These are phyloP conservation scores for Neurospora sp. DNA, from an alignment of 495 filamentous ascomycete genomes.

Conservation along the genomic window DNA sequence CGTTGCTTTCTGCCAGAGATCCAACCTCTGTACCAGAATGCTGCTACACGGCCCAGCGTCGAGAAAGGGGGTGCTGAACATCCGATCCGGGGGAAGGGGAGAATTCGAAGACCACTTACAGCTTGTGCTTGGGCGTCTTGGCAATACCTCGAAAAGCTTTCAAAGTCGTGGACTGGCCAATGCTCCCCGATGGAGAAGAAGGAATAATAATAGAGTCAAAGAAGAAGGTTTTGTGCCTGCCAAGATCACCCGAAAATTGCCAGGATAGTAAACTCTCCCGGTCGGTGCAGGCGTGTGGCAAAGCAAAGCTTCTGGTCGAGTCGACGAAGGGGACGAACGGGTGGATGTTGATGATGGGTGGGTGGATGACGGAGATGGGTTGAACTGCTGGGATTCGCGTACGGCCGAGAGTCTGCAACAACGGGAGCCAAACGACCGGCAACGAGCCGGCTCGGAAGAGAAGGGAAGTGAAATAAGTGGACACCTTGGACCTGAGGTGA, in stretches of 20 bases:
- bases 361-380: not conserved
- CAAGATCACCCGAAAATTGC: not conserved
- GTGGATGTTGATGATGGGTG: not conserved
- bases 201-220: not conserved
- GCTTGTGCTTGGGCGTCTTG: conserved; percentile 29
- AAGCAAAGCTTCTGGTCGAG: not conserved
- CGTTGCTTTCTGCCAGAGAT: conserved; percentile 3
- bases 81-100: conserved; percentile 22
- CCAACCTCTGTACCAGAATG: not conserved
- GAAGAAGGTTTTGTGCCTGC: not conserved
- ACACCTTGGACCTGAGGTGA: conserved; percentile 2
- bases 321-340: not conserved
- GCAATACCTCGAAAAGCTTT: not conserved
- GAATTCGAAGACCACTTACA: conserved; percentile 26
- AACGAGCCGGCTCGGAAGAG: not conserved
- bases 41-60: conserved; percentile 17
- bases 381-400: not conserved
- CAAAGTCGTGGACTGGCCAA: not conserved
- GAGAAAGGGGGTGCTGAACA: conserved; percentile 22
- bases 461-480: conserved; percentile 6
- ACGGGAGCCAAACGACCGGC: not conserved
- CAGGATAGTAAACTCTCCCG: not conserved
- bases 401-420: not conserved
- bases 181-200: not conserved
- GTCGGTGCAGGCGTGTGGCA: not conserved